These are phyloP conservation scores for Phenoliferia sp. DNA, from an alignment of 1,284 basidiomycete genomes.

Conservation along the genomic window DNA sequence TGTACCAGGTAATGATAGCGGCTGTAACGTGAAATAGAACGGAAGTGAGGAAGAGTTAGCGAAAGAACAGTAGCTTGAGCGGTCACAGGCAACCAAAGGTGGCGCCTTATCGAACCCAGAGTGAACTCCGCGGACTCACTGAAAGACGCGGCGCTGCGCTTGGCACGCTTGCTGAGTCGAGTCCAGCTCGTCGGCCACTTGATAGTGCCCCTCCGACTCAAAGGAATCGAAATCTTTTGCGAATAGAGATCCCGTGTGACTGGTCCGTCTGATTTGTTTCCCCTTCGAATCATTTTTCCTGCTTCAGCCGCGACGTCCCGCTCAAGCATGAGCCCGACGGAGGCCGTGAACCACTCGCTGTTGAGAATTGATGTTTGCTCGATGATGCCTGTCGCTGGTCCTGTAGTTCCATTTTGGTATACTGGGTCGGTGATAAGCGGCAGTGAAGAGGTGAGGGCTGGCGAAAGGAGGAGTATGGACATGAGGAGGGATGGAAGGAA, in stretches of 20 bases:
- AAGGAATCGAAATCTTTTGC: constrained; percentile 2
- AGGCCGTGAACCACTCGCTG: background rate
- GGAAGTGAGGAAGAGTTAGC: background rate
- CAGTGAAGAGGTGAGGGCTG: no score
- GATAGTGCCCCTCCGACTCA: constrained; percentile 4
- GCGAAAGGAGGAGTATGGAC: no score
- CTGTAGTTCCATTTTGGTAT: no score
- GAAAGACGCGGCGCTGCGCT: constrained; percentile 5
- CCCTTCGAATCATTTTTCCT: constrained; percentile 3
- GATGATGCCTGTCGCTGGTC: no score
- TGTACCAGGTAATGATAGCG: constrained; percentile 34
- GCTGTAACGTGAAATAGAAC: background rate
- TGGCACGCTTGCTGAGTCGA: constrained; percentile 4
- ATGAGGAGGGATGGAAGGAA: no score
- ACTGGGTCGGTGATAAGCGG: no score
- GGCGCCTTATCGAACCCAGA: no score
- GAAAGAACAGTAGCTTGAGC: background rate
- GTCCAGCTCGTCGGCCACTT: background rate
- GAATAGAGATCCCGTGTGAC: constrained; percentile 2
- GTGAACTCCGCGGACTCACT: no score
- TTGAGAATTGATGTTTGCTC: no score
- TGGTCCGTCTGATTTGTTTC: background rate
- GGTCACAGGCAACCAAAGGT: no score
- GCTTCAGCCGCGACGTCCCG: background rate
- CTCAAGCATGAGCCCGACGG: constrained; percentile 11